These are phyloP conservation scores for Cladosporium sp. DNA, from an alignment of 2,329 filamentous ascomycete genomes.

Conservation along the genomic window DNA sequence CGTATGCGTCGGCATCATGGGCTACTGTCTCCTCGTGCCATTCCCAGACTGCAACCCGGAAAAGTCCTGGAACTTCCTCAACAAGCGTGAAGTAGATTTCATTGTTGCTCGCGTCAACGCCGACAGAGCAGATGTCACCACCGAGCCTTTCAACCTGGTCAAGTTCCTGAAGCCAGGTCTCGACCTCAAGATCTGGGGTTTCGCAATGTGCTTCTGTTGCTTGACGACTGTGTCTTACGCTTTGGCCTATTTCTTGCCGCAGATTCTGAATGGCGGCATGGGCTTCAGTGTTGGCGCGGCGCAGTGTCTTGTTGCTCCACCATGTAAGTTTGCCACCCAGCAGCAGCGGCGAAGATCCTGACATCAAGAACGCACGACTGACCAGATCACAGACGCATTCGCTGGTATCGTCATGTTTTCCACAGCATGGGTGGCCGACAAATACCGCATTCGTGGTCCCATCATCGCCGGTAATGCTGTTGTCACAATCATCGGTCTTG, in stretches of 20 bases:
- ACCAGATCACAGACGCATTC: slow-evolving; percentile 54
- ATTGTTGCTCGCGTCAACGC: slow-evolving; percentile 14
- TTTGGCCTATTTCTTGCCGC: slow-evolving; percentile 69
- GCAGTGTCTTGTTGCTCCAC: slow-evolving; percentile 60
- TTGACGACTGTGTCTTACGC: slow-evolving; percentile 70
- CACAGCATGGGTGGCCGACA: slow-evolving; percentile 20
- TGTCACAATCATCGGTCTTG: slow-evolving; percentile 25
- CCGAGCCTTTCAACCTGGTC: slow-evolving; percentile 21
- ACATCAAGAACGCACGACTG: slow-evolving; percentile 38
- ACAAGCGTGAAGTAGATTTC: slow-evolving; percentile 14
- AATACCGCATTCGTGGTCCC: slow-evolving; percentile 20
- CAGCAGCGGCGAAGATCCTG: too few relatives aligned
- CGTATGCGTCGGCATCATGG: slow-evolving; percentile 11
- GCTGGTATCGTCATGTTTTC: slow-evolving; percentile 30
- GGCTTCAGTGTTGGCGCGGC: slow-evolving; percentile 58
- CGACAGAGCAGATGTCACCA: slow-evolving; percentile 12
- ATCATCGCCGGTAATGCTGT: slow-evolving; percentile 21
- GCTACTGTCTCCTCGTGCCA: slow-evolving; percentile 12
- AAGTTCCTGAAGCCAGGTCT: slow-evolving; percentile 46
- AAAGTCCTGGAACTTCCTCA: slow-evolving; percentile 34
- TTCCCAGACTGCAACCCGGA: slow-evolving; percentile 16
- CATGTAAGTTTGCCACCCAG: slow-evolving; percentile 67
- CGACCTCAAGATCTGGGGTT: slow-evolving; percentile 53
- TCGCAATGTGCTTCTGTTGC: slow-evolving; percentile 53
- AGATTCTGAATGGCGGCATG: slow-evolving; percentile 59